These are phyloP conservation scores for Linnemannia zychae DNA, from an alignment of 192 early-diverging fungal species.

Conservation along the genomic window DNA sequence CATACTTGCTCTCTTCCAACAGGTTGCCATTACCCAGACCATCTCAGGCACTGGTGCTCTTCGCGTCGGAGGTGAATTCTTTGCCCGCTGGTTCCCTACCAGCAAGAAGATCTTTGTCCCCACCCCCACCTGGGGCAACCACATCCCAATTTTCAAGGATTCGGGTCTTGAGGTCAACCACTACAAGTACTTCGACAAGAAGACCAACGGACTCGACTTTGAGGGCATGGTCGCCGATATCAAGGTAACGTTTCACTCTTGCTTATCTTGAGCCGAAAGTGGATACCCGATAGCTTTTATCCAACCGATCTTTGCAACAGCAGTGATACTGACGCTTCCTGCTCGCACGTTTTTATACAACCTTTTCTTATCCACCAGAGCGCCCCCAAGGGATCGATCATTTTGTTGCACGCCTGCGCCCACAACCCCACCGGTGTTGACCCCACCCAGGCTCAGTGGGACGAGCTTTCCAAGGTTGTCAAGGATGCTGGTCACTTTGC, in stretches of 20 bases:
- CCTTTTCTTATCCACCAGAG: conserved; percentile 55
- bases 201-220: conserved; percentile 94
- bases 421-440: conserved; percentile 99
- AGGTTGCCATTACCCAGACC: conserved; percentile 91
- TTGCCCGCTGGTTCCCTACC: conserved; percentile 81
- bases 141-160: conserved; percentile 92
- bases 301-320: too few relatives aligned
- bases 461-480: conserved; percentile 82
- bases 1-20: neutral
- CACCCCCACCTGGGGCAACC: conserved; percentile 98
- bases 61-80: conserved; percentile 92
- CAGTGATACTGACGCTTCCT: neutral
- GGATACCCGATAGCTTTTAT: neutral
- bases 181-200: conserved; percentile 96
- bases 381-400: conserved; percentile 88
- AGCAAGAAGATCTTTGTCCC: conserved; percentile 93
- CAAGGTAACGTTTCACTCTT: conserved; percentile 58
- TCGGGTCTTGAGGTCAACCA: conserved; percentile 87
- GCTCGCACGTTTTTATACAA: neutral
- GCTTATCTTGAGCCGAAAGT: neutral
- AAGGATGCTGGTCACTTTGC: conserved; percentile 86
- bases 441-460: conserved; percentile 94
- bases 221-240: conserved; percentile 93
- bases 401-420: conserved; percentile 98
- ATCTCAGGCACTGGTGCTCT: conserved; percentile 99